Evolutionary conservation across 495 filamentous ascomycete genomes (phyloP), one percentile per base, ranked within the genome.

Genomic region (Penicillium cataractarum): DNA sequence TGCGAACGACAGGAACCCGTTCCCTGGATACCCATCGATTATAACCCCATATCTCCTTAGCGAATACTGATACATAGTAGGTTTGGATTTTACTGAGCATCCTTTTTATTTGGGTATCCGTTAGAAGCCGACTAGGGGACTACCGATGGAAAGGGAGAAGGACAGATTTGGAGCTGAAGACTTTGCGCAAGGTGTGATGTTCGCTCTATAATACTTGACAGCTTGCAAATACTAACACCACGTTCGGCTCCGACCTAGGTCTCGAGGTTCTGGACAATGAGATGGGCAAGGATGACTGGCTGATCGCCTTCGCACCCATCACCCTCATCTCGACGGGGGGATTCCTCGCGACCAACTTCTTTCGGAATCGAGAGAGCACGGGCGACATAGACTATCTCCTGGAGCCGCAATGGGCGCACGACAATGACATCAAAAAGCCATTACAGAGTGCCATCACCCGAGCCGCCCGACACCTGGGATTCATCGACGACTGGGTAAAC

Each of bases 241-340:
- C 22, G 15, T 17, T 56, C 22, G 10, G 35, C 35, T 40, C 13
- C 33, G 3, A 22, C 27, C 22, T 37, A 76, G 74, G 70, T 2
- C 70, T 76, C n/a, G 31, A 44, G 21, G 68, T 56, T 6, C 63
- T 75, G 8, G 74, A 76, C 44, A 27, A 35, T 12, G 67, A 68
- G 37, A 73, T 76, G 67, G 66, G 70, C 26, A 50, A 48, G 6
- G 56, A 67, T 59, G 55, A 59, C 27, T 70, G 71, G 70, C 64
- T 75, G 22, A 44, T 65, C 12, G 72, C 74, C 6, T 76, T 76
- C 57, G 74, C 70, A 0, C 74, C 74, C 3, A 76, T 76, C 42
- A 64, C 50, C n/a, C 29, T 76, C 5, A 63, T 76, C 51, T 39
- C 64, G 4, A 66, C 74, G 0, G 71, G 74, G 0, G 72, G 74